These are phyloP conservation scores for Phtheirospermum japonicum DNA, from an alignment of 257 asterid genomes.

Conservation along the genomic window DNA sequence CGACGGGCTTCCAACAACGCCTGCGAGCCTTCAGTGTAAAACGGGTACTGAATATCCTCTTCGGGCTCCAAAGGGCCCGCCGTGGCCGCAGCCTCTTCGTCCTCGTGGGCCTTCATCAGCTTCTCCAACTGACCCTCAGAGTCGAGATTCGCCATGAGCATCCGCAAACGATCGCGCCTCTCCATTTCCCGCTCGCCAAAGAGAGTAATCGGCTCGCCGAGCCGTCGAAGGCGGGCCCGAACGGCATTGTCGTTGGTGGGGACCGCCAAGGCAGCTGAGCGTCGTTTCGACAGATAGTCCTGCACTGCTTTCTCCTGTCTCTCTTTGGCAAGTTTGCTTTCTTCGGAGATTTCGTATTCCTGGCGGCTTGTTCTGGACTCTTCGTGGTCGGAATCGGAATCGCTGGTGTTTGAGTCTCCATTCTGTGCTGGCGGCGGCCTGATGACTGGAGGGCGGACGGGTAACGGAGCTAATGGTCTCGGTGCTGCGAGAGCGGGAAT, in stretches of 20 bases:
- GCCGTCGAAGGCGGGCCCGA: constrained; percentile 76
- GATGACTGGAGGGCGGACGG: constrained; percentile 49
- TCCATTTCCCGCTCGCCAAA: constrained; percentile 99
- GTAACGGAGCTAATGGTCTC: constrained; percentile 73
- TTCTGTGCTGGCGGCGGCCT: constrained; percentile 53
- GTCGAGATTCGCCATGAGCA: constrained; percentile 81
- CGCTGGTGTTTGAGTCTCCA: constrained; percentile 50
- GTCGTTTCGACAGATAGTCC: constrained; percentile 80
- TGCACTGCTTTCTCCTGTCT: constrained; percentile 86
- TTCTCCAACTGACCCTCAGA: constrained; percentile 81
- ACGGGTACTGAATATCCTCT: constrained; percentile 83
- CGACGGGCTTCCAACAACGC: constrained; percentile 62
- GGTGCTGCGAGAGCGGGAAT: constrained; percentile 46
- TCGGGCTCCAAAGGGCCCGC: constrained; percentile 51
- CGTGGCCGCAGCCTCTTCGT: constrained; percentile 67
- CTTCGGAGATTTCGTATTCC: constrained; percentile 84
- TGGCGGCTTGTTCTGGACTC: constrained; percentile 38
- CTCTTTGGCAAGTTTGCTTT: constrained; percentile 59
- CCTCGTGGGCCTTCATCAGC: constrained; percentile 96
- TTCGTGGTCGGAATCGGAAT: constrained; percentile 64
- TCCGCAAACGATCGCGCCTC: constrained; percentile 81
- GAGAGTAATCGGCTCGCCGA: constrained; percentile 87
- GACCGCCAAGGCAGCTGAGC: constrained; percentile 89
- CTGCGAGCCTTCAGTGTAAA: constrained; percentile 83
- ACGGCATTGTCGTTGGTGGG: constrained; percentile 93